Conservation (phyloP, 2,329 filamentous ascomycete genomes). For the Cercospora brassicicola region DNA sequence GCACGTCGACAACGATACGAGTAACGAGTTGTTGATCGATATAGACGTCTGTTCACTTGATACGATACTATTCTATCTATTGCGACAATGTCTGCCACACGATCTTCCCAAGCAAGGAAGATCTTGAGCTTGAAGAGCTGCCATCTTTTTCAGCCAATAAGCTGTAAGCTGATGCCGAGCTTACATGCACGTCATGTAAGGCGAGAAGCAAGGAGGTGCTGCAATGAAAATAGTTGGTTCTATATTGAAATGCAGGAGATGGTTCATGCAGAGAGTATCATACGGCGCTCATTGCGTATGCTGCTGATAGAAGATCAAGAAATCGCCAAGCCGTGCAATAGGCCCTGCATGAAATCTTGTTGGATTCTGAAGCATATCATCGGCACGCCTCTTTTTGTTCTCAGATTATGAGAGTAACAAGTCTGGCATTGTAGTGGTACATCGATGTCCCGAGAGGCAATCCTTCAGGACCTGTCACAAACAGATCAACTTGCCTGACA, state of each 20-base stretch:
- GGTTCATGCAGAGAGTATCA: background rate
- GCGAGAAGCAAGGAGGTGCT: background rate
- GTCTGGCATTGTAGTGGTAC: no score
- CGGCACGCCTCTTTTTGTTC: background rate
- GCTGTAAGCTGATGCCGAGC: background rate
- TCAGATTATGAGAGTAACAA: background rate
- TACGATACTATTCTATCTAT: background rate
- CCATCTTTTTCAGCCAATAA: conserved; percentile 6
- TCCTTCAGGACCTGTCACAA: no score
- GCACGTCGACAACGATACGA: background rate
- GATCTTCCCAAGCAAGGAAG: background rate
- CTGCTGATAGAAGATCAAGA: background rate
- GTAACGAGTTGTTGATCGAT: background rate
- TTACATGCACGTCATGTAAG: conserved; percentile 4
- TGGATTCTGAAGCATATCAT: background rate
- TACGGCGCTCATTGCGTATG: background rate
- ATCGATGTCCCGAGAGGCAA: no score
- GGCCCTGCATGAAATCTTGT: background rate
- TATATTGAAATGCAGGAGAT: background rate
- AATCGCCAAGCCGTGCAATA: background rate
- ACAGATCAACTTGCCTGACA: no score
- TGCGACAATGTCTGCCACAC: conserved; percentile 4
- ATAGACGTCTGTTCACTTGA: background rate
- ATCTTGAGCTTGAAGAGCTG: conserved; percentile 5
- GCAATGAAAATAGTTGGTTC: background rate